Evolutionary conservation across 2,329 filamentous ascomycete genomes (phyloP).

Genomic region (Teratosphaeria zuluensis): DNA sequence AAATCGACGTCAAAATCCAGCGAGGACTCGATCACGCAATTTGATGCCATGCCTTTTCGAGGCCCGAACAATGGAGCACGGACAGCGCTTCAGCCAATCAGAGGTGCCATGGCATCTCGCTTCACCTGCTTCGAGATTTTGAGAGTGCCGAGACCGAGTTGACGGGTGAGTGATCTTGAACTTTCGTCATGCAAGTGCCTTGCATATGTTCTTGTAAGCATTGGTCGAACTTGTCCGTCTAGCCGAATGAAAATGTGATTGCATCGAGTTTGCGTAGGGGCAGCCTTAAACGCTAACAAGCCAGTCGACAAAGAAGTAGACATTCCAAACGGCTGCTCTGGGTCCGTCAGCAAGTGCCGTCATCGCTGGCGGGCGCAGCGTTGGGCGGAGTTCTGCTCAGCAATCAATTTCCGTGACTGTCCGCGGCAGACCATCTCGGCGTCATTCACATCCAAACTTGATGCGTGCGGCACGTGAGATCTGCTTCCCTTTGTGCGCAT

Average conservation of each 20-base stretch:
- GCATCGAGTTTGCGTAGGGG: background rate
- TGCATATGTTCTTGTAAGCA: background rate
- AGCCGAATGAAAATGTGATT: background rate
- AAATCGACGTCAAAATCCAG: conserved; percentile 10
- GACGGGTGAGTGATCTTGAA: background rate
- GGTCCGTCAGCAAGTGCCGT: no score
- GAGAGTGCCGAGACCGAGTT: background rate
- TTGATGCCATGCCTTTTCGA: background rate
- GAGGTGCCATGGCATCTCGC: background rate
- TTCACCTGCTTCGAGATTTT: background rate
- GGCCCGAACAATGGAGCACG: conserved; percentile 1
- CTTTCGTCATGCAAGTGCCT: background rate
- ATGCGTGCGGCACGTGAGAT: no score
- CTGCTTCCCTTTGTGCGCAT: background rate
- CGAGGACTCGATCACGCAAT: conserved; percentile 3
- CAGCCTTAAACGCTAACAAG: background rate
- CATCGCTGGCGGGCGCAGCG: no score
- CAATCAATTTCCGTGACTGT: background rate
- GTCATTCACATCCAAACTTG: background rate
- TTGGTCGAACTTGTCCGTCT: background rate
- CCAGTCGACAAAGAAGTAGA: background rate
- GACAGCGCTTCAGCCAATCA: background rate
- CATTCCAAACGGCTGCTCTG: background rate
- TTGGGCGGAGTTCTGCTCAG: background rate
- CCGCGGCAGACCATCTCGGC: background rate